A percentile compares a stretch with the other conserved stretches of the same genome.
Evolutionary conservation across 371 early-diverging fungal species (phyloP).

Genomic region (Mucor plumbeus): DNA sequence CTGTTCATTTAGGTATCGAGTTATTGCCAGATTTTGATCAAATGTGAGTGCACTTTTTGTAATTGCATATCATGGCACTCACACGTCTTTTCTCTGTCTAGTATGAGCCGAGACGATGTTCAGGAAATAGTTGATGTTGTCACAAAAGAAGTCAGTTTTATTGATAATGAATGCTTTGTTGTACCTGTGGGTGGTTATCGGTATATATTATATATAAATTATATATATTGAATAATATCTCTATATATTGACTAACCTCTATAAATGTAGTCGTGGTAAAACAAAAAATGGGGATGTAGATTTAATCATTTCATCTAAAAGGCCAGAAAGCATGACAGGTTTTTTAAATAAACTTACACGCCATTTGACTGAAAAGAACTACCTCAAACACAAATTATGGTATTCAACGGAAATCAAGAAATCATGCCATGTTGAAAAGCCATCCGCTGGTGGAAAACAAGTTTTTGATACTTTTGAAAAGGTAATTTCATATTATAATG

Average conservation of each 20-base stretch:
- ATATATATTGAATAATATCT: too few relatives aligned
- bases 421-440: not conserved
- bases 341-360: constrained; percentile 38
- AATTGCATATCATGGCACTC: not conserved
- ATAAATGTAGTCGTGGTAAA: constrained; percentile 49
- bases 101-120: constrained; percentile 52
- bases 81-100: not conserved
- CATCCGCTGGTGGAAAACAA: not conserved
- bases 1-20: constrained; percentile 42
- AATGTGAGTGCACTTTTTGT: constrained; percentile 21
- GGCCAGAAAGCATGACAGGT: constrained; percentile 29
- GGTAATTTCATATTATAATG: constrained; percentile 13
- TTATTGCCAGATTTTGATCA: constrained; percentile 49
- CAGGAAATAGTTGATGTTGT: constrained; percentile 53
- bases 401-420: constrained; percentile 10
- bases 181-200: constrained; percentile 59
- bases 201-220: not conserved
- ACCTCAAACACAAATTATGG: constrained; percentile 18
- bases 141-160: constrained; percentile 25
- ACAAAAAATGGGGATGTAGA: constrained; percentile 58
- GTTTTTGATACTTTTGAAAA: constrained; percentile 38
- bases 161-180: constrained; percentile 34
- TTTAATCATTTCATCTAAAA: constrained; percentile 40
- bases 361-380: constrained; percentile 29
- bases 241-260: too few relatives aligned